Evolutionary conservation across 2,329 filamentous ascomycete genomes (phyloP).

Genomic region (Didymella segeticola): DNA sequence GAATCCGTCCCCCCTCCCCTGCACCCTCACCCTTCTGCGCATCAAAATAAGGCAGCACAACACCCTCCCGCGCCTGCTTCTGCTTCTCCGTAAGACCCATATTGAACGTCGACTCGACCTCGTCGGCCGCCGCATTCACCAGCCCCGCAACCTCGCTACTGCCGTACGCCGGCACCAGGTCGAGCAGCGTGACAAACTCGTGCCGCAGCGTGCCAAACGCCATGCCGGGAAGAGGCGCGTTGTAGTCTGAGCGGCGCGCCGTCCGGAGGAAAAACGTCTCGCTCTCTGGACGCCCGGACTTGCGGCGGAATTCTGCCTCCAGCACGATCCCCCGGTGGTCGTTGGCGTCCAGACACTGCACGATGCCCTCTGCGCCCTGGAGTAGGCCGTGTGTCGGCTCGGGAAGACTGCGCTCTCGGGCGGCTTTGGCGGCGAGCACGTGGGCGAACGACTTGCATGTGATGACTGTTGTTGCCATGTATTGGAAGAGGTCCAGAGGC

Average conservation of each 20-base stretch:
- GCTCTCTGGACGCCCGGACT: conserved; percentile 77
- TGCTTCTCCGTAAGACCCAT: conserved; percentile 91
- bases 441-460: conserved; percentile 76
- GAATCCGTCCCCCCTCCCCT: conserved; percentile 87
- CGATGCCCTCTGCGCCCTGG: conserved; percentile 78
- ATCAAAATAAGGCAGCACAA: conserved; percentile 95
- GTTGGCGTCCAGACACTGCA: conserved; percentile 70
- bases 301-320: conserved; percentile 84
- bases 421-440: conserved; percentile 74
- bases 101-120: conserved; percentile 74
- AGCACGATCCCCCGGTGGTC: conserved; percentile 69
- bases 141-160: conserved; percentile 20
- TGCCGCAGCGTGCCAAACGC: conserved; percentile 49
- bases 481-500: conserved; percentile 75
- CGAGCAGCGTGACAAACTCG: conserved; percentile 67
- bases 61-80: conserved; percentile 80
- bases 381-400: conserved; percentile 80
- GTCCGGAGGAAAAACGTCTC: conserved; percentile 68
- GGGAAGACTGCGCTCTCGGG: conserved; percentile 74
- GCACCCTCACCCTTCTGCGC: conserved; percentile 75
- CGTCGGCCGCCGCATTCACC: conserved; percentile 38
- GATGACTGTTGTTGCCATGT: conserved; percentile 88
- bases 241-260: conserved; percentile 25
- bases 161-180: conserved; percentile 68
- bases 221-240: conserved; percentile 18